Base-by-base conservation (phyloP, 148 eudicot species). In the Silene conica region DNA sequence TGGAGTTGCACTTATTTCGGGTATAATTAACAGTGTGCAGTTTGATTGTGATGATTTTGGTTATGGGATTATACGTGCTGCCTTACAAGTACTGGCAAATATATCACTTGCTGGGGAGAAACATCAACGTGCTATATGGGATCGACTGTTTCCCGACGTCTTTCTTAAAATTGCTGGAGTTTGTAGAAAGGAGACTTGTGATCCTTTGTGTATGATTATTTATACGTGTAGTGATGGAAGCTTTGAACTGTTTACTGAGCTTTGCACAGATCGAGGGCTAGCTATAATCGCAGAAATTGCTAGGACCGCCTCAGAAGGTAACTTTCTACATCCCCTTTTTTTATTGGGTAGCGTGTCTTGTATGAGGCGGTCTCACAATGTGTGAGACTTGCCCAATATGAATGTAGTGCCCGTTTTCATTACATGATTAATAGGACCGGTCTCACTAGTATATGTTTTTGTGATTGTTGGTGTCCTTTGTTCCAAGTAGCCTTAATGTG, bases 41-140 rank as follows among this genome's bases (percentile, higher is more conserved):
- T 31, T 67, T 66, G 72, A 62, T 59, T 68, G 75, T 74, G 84
- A 74, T 70, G 82, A 85, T 83, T 79, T 81, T 5, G 83, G 78
- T 63, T 60, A 57, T 81, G 81, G n/a, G 48, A 76, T 86, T 46
- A 74, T 86, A 34, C 86, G 91, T 20, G 73, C 86, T 71, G 88
- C 88, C 13, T 84, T 94, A 78, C 98, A 94, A 81, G 85, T 90
- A 72, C 63, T 94, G 26, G 97, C 89, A 65, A 94, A 94, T 78
- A 84, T 83, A 77, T 80, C 97, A 19, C 83, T 89, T 80, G 93
- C 89, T 41, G 98, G 93, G 55, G 89, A 82, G 70, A 73, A 74
- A 63, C 90, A 88, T 60, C 92, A 82, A 64, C 62, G 60, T 79
- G 89, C 78, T 81, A 80, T 94, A 66, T 94, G 98, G 97, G 64